Percentiles rank a stretch among this genome's conserved stretches.
Evolutionary conservation across 768 basidiomycete genomes (phyloP).

Genomic region (Russula emetica): DNA sequence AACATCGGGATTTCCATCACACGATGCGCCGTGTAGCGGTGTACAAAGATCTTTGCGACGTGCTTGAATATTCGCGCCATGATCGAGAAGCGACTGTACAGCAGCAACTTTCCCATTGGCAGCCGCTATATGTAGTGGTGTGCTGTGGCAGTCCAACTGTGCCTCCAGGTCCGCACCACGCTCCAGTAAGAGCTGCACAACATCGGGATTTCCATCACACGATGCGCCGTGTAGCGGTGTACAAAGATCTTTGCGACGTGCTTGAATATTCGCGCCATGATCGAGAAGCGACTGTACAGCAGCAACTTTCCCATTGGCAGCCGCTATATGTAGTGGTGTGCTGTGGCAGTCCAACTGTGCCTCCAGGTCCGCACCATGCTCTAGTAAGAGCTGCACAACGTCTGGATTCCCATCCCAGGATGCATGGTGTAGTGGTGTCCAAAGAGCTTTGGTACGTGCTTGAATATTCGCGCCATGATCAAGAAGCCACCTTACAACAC

Average conservation of each 20-base stretch:
- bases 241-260: too few species aligned
- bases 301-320: too few species aligned
- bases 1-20: not conserved
- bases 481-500: not conserved
- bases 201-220: not conserved
- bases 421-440: not conserved
- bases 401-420: not conserved
- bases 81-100: not conserved
- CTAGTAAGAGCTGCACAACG: not conserved
- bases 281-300: not conserved
- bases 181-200: not conserved
- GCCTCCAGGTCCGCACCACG: not conserved
- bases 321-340: not conserved
- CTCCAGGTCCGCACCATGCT: not conserved
- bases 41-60: not conserved
- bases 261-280: not conserved
- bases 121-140: not conserved
- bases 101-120: not conserved
- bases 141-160: not conserved
- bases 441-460: too few species aligned
- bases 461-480: not conserved
- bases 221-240: not conserved
- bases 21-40: not conserved
- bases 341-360: not conserved
- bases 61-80: not conserved